Base-by-base conservation (phyloP, 2,329 filamentous ascomycete species). In the Phaeomoniella chlamydospora region DNA sequence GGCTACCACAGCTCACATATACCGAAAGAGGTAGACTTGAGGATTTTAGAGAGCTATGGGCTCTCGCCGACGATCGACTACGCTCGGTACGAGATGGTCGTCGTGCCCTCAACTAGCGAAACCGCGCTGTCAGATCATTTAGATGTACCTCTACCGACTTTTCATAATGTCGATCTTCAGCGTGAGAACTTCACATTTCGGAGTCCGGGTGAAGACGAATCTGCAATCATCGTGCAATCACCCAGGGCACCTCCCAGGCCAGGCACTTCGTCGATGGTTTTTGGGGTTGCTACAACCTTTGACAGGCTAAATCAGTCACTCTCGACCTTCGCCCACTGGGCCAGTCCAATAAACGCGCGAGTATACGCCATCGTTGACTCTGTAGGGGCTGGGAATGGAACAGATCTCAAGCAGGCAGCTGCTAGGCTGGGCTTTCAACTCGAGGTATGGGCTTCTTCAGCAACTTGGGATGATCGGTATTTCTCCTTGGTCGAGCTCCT, bases 201-300 rank as follows among this genome's bases (percentile, higher is more conserved):
- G 22, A n/a, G 6, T 9, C n/a, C n/a, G n/a, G 22, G n/a, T 9
- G 22, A n/a, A 6, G 9, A 9, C n/a, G 9, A 26, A n/a, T 26
- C 22, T 26, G 9, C 22, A 9, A 26, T 26, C 22, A 26, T 26
- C 6, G 22, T 26, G 9, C 22, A 26, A 26, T 6, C n/a, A n/a
- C 22, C 22, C 9, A 26, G n/a, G 22, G n/a, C n/a, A n/a, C 22
- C 22, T 9, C 22, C 22, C 9, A 26, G 31, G 31, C 26, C 26
- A 12, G 69, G 70, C 42, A 54, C 59, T 0, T 55, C 57, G 3
- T 62, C 74, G 35, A 59, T 74, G 31, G 52, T 72, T 38, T 76
- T 77, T 41, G 72, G 70, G 37, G 62, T 76, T 3, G 68, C 72
- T 0, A 74, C 71, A 15, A 65, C 58, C 5, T 56, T 66, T 18